Evolutionary conservation across 1,284 basidiomycete species (phyloP).

Genomic region (Rhodotorula sp.): DNA sequence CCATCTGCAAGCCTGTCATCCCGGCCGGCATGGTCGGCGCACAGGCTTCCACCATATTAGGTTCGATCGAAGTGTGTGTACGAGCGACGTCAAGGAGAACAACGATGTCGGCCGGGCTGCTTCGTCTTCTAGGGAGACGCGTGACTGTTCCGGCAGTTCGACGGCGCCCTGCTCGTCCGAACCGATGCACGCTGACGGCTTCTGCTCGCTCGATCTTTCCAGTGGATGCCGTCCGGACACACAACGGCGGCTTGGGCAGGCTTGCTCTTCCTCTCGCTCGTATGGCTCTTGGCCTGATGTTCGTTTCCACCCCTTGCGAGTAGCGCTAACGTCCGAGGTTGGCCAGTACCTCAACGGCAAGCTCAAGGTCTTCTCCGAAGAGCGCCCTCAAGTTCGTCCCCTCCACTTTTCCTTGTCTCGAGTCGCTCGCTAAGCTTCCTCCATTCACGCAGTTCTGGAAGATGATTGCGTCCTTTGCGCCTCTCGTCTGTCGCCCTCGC

Average conservation of each 20-base stretch:
- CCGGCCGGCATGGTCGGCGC: conserved; percentile 63
- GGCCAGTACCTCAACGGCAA: conserved; percentile 51
- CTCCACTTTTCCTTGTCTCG: background rate
- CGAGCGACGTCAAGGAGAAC: conserved; percentile 57
- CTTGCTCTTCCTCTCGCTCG: conserved; percentile 56
- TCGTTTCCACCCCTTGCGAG: background rate
- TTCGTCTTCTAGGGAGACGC: too few relatives aligned
- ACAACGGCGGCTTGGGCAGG: conserved; percentile 57
- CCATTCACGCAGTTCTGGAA: conserved; percentile 55
- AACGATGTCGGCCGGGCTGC: conserved; percentile 48
- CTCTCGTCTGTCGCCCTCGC: conserved; percentile 44
- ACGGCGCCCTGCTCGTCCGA: too few relatives aligned
- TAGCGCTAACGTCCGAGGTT: background rate
- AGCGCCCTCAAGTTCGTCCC: conserved; percentile 47
- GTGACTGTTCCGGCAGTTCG: too few relatives aligned
- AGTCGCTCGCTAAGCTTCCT: background rate
- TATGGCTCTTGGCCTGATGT: background rate
- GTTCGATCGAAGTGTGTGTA: conserved; percentile 57
- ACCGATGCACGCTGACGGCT: too few relatives aligned
- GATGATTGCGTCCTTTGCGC: conserved; percentile 59
- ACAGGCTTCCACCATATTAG: conserved; percentile 46
- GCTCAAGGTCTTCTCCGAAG: conserved; percentile 59
- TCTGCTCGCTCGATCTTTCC: conserved; percentile 47
- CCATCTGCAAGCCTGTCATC: conserved; percentile 82
- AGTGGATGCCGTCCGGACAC: conserved; percentile 57